Conservation (phyloP, 2,329 filamentous ascomycete genomes). For the Pseudogymnoascus destructans region DNA sequence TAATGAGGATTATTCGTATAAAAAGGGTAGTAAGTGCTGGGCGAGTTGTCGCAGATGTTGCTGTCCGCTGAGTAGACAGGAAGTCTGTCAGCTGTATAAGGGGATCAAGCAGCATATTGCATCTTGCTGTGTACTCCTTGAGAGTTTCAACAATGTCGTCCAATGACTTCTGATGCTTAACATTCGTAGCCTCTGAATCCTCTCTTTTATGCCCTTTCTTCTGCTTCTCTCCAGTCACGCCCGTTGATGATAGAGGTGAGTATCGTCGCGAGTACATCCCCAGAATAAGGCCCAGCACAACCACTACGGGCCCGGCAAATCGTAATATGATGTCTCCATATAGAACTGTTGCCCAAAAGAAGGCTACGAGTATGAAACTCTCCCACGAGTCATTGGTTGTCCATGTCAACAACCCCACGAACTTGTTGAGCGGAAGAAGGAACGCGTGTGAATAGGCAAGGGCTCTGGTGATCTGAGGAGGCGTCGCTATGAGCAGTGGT, state of each 20-base stretch:
- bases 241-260: constrained; percentile 78
- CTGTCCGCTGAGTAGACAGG: constrained; percentile 76
- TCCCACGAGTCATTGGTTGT: constrained; percentile 91
- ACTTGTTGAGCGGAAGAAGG: constrained; percentile 72
- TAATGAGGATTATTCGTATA: constrained; percentile 74
- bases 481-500: constrained; percentile 80
- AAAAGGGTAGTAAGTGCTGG: constrained; percentile 84
- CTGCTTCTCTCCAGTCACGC: constrained; percentile 48
- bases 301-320: constrained; percentile 68
- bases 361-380: constrained; percentile 76
- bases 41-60: constrained; percentile 79
- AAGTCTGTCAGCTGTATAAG: constrained; percentile 84
- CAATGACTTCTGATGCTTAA: constrained; percentile 79
- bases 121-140: constrained; percentile 78
- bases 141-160: constrained; percentile 95
- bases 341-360: constrained; percentile 74
- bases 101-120: constrained; percentile 84
- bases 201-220: constrained; percentile 40
- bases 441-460: constrained; percentile 95
- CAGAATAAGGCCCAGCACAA: constrained; percentile 66
- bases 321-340: constrained; percentile 78
- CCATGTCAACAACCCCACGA: constrained; percentile 83
- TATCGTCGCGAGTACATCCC: constrained; percentile 90
- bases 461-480: constrained; percentile 85
- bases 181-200: constrained; percentile 44